Percentiles rank a stretch among this genome's conserved stretches.
Conservation (phyloP, 129 eudicot species). For the Lonicera japonica region DNA sequence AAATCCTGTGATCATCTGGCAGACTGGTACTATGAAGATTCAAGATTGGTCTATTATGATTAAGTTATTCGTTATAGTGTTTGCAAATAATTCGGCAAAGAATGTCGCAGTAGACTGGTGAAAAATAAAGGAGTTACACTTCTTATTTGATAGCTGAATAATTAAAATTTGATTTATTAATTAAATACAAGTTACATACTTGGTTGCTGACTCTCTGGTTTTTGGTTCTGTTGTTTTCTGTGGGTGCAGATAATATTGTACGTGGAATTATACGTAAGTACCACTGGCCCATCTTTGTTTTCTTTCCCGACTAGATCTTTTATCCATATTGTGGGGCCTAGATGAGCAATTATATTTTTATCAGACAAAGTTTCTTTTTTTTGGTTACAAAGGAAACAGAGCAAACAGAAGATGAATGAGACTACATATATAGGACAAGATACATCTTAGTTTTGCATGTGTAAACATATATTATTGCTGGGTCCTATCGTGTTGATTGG, state of each 20-base stretch:
- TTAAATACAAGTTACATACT: not conserved
- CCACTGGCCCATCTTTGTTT: not conserved
- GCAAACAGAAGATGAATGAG: no score
- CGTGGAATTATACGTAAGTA: slow-evolving; percentile 89
- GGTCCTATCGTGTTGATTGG: not conserved
- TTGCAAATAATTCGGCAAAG: no score
- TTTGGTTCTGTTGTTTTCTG: not conserved
- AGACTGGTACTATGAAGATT: no score
- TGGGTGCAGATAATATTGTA: slow-evolving; percentile 78
- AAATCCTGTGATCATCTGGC: no score
- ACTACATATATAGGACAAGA: not conserved
- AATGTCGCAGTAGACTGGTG: no score
- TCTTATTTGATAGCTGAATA: no score
- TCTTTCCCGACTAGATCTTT: not conserved
- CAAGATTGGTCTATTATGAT: no score
- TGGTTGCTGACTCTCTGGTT: not conserved
- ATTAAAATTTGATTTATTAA: no score
- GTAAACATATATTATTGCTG: not conserved
- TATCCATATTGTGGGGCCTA: not conserved
- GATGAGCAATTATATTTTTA: not conserved
- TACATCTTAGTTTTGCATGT: not conserved
- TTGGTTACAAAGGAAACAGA: not conserved
- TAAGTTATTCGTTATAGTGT: no score
- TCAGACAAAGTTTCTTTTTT: not conserved
- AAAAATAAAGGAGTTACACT: no score